Evolutionary conservation across 305 asterid species (phyloP), one percentile per base, ranked within the genome.

Genomic region (Solanum aculeatissimum): DNA sequence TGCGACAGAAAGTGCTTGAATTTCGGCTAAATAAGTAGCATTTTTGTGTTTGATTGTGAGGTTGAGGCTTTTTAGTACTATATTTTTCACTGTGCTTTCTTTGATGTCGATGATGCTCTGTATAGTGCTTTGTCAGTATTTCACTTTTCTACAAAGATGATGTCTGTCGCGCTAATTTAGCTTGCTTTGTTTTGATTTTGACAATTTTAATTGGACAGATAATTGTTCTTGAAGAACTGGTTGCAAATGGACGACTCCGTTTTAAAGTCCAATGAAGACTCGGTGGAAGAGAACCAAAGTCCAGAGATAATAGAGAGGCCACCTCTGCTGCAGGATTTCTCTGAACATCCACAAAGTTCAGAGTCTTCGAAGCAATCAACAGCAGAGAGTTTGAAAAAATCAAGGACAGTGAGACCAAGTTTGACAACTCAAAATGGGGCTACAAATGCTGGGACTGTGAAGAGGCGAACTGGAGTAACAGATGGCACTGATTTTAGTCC

Each of bases 391-490:
- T 91, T 84, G 78, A 92, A 90, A 87, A 89, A 85, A 84, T 88
- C 81, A 54, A 91, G 89, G 70, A 85, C 35, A 55, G 87, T 78
- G 69, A 93, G 85, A 87, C 83, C 93, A 83, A 91, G 87, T 54
- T 47, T 81, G 25, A 83, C 87, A 83, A 29, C 89, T 47, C 83
- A 62, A 38, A 92, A 81, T 83, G 88, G 87, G 83, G 83, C 86
- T 47, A 84, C 84, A 35, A 72, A 87, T 66, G n/a, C 82, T 43
- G 92, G 81, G 51, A 40, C 85, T 60, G 71, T 87, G 9, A 89
- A 88, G 87, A 90, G 78, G 90, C 93, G 92, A 87, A 80, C 57
- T 6, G 94, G 89, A 83, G 66, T 81, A 32, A 89, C 85, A 81
- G 87, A 85, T 91, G 92, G 85, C 83, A 42, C 82, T 16, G 84